Percentiles rank a stretch among this genome's conserved stretches.
Conservation (phyloP, 352 stramenopile species). For the Globisporangium yorkense region DNA sequence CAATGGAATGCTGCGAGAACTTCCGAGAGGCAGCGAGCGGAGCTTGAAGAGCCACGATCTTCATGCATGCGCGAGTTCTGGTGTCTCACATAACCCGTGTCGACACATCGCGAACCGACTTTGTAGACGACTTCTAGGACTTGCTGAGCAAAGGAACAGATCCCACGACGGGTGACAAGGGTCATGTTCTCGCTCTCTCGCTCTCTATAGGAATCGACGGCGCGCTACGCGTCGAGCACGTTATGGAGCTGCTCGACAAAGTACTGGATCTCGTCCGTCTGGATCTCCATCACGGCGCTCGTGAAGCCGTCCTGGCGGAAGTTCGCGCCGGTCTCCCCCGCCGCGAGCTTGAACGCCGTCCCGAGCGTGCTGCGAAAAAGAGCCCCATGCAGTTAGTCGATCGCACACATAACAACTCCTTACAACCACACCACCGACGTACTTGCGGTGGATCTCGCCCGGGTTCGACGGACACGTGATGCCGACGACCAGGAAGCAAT, state of each 20-base stretch:
- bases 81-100: too few relatives aligned
- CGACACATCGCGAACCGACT: too few relatives aligned
- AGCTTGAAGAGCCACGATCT: too few relatives aligned
- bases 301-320: conserved; percentile 96
- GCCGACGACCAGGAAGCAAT: conserved; percentile 94
- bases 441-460: conserved; percentile 88
- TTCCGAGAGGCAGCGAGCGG: too few relatives aligned
- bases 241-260: conserved; percentile 96
- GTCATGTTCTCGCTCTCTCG: too few relatives aligned
- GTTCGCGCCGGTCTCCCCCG: conserved; percentile 88
- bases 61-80: too few relatives aligned
- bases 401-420: neutral
- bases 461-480: conserved; percentile 89
- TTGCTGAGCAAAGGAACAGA: too few relatives aligned
- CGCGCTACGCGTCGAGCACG: conserved; percentile 70
- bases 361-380: conserved; percentile 70
- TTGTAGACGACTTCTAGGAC: too few relatives aligned
- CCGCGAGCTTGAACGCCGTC: conserved; percentile 92
- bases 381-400: conserved; percentile 11
- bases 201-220: too few relatives aligned
- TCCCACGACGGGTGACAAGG: too few relatives aligned
- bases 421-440: conserved; percentile 17
- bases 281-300: conserved; percentile 94
- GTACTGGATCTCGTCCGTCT: conserved; percentile 91
- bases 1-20: too few relatives aligned